Conservation (phyloP, 1,139 yeast genomes). For the Zygoascus sp. region DNA sequence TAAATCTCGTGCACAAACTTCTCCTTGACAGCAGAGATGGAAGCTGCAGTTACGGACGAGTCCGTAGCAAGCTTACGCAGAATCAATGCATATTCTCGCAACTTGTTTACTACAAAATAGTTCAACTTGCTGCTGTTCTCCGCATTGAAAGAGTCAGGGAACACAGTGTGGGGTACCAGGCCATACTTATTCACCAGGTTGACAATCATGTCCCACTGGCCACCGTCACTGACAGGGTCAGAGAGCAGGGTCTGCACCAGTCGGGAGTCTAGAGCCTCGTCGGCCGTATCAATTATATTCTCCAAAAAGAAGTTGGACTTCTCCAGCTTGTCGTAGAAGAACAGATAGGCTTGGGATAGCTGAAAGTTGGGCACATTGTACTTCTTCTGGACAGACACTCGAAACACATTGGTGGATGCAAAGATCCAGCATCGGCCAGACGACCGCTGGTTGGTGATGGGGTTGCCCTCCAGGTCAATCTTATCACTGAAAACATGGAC, state of each 20-base stretch:
- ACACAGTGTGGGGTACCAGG: constrained; percentile 54
- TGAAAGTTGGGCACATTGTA: constrained; percentile 65
- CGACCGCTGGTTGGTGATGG: constrained; percentile 54
- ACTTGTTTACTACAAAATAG: constrained; percentile 51
- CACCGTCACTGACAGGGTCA: constrained; percentile 61
- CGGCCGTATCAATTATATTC: constrained; percentile 51
- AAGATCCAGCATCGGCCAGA: constrained; percentile 69
- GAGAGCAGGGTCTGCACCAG: constrained; percentile 45
- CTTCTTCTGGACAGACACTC: constrained; percentile 50
- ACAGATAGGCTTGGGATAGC: constrained; percentile 66
- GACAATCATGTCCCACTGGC: constrained; percentile 70
- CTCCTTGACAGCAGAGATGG: constrained; percentile 40
- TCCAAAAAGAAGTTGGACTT: constrained; percentile 55
- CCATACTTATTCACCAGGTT: constrained; percentile 61
- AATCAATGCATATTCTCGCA: constrained; percentile 57
- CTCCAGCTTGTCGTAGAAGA: constrained; percentile 71
- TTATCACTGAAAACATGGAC: constrained; percentile 50
- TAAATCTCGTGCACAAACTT: constrained; percentile 51
- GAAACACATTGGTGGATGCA: constrained; percentile 59
- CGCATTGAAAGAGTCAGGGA: constrained; percentile 60
- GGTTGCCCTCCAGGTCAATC: constrained; percentile 53
- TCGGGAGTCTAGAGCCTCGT: constrained; percentile 53
- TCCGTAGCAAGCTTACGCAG: constrained; percentile 40
- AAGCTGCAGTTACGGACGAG: constrained; percentile 29
- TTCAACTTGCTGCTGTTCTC: constrained; percentile 46